Conservation (phyloP, 176 grass and related monocot genomes). For the Lolium rigidum region DNA sequence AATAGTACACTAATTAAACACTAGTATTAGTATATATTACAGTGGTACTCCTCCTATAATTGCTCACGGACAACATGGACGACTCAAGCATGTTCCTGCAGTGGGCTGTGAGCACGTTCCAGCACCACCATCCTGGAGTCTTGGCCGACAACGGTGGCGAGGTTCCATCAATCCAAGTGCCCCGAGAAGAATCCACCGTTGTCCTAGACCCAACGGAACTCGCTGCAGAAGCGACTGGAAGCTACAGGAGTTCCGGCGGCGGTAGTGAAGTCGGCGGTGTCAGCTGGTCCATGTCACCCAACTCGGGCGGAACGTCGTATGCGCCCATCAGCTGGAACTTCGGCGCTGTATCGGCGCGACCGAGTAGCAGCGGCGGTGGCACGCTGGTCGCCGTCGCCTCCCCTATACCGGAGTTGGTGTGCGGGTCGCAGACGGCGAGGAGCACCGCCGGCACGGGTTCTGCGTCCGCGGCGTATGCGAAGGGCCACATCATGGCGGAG, state of each 20-base stretch:
- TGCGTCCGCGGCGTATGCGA: constrained; percentile 22
- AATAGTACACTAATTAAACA: too few relatives aligned
- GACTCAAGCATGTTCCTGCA: constrained; percentile 42
- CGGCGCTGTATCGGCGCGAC: constrained; percentile 20
- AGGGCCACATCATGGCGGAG: constrained; percentile 74
- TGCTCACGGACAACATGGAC: constrained; percentile 21
- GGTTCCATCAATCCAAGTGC: constrained; percentile 31
- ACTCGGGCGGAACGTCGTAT: not conserved
- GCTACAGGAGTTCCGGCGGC: constrained; percentile 33
- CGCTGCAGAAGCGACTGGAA: not conserved
- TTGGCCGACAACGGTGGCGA: not conserved
- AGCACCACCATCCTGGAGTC: not conserved
- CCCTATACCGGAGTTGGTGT: not conserved
- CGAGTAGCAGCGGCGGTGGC: constrained; percentile 18
- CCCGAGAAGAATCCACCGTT: constrained; percentile 3
- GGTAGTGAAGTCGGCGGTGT: not conserved
- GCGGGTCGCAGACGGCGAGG: not conserved
- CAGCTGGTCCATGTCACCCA: not conserved
- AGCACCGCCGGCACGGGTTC: constrained; percentile 18
- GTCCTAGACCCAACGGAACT: not conserved
- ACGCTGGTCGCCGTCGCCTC: not conserved
- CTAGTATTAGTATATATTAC: too few relatives aligned
- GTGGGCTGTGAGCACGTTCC: constrained; percentile 42
- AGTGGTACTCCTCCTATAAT: not conserved
- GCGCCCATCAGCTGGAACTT: constrained; percentile 51